Percentiles rank a stretch among this genome's conserved stretches.
Evolutionary conservation across 1,139 yeast species (phyloP).

Genomic region (Lizanozyma gosingica): DNA sequence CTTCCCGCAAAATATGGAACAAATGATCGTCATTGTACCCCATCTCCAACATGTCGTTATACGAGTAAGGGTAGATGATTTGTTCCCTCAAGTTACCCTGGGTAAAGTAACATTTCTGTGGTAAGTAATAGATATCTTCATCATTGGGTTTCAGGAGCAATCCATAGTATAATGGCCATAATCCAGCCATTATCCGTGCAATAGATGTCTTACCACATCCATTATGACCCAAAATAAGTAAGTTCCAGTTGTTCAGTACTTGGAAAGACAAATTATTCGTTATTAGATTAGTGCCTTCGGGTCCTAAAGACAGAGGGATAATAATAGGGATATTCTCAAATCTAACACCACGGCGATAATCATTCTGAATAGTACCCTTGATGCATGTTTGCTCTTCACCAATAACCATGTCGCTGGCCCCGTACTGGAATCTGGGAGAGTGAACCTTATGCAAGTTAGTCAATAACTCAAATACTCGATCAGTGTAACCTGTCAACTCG

Average conservation of each 20-base stretch:
- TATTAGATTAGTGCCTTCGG: constrained; percentile 46
- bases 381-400: constrained; percentile 30
- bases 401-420: constrained; percentile 20
- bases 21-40: constrained; percentile 69
- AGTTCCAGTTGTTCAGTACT: constrained; percentile 58
- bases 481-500: constrained; percentile 84
- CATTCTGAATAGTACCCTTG: constrained; percentile 73
- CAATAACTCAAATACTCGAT: constrained; percentile 69
- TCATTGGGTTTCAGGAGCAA: constrained; percentile 73
- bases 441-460: constrained; percentile 77
- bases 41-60: constrained; percentile 65
- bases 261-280: constrained; percentile 51
- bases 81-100: constrained; percentile 82
- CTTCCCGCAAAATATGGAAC: constrained; percentile 61
- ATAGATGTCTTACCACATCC: constrained; percentile 90
- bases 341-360: constrained; percentile 64
- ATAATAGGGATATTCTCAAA: constrained; percentile 78
- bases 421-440: constrained; percentile 58
- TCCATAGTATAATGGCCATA: constrained; percentile 89
- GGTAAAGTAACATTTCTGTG: constrained; percentile 73
- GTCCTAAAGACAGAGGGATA: constrained; percentile 59
- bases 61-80: constrained; percentile 74
- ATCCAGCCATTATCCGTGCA: constrained; percentile 74
- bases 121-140: constrained; percentile 64
- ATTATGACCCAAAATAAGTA: constrained; percentile 77